A percentile compares a stretch with the other conserved stretches of the same genome.
These are phyloP conservation scores for Teratosphaeria nubilosa DNA, from an alignment of 2,329 filamentous ascomycete species.

Conservation along the genomic window DNA sequence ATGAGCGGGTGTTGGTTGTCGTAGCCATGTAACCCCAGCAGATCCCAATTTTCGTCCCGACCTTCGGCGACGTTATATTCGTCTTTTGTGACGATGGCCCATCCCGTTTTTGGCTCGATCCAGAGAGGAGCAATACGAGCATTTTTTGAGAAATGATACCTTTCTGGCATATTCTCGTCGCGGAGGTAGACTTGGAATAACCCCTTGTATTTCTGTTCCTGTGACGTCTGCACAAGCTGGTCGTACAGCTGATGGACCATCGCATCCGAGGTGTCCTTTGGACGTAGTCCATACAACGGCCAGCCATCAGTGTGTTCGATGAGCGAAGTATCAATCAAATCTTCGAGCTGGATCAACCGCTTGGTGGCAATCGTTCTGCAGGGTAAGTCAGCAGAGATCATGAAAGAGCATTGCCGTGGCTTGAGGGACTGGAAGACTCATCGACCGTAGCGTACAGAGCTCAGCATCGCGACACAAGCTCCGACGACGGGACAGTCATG, in stretches of 20 bases:
- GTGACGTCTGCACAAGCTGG: conserved; percentile 39
- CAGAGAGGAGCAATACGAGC: conserved; percentile 86
- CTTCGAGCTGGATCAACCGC: conserved; percentile 79
- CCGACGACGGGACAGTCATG: no score
- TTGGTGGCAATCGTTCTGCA: conserved; percentile 60
- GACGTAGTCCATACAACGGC: conserved; percentile 82
- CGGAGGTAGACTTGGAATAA: conserved; percentile 80
- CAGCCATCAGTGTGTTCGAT: conserved; percentile 86
- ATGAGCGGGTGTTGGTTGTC: conserved; percentile 92
- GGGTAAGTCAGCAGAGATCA: background rate
- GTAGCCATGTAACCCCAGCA: conserved; percentile 76
- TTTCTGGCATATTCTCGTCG: conserved; percentile 78
- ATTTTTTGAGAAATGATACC: conserved; percentile 85
- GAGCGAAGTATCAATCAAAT: conserved; percentile 66
- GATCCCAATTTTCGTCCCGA: conserved; percentile 21
- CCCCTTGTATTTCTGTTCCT: conserved; percentile 50
- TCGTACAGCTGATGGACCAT: conserved; percentile 56
- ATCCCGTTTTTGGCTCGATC: conserved; percentile 86
- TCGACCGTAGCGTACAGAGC: no score
- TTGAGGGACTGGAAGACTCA: no score
- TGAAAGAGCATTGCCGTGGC: background rate
- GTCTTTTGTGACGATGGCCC: conserved; percentile 73
- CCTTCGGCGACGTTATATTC: conserved; percentile 68
- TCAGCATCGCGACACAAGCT: no score
- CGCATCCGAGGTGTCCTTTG: conserved; percentile 54